Percentiles rank a stretch among this genome's conserved stretches.
These are phyloP conservation scores for Polygonum maritimum DNA, from an alignment of 148 eudicot species.

Conservation along the genomic window DNA sequence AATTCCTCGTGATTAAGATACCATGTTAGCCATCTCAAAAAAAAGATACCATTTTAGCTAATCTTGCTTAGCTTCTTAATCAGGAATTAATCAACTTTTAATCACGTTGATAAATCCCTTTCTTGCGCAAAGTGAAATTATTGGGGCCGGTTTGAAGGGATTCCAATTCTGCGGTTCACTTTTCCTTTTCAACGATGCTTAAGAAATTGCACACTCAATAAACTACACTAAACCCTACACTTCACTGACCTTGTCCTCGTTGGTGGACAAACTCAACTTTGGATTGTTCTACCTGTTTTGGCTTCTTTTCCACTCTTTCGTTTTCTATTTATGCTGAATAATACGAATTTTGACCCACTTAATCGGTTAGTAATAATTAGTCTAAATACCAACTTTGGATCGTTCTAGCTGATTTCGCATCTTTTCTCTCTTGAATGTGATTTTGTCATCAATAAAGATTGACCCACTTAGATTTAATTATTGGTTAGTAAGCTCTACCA, in stretches of 20 bases:
- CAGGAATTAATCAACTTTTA: background rate
- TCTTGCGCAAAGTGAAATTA: background rate
- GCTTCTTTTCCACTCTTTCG: background rate
- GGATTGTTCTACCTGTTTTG: background rate
- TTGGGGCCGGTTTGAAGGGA: background rate
- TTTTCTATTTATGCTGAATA: background rate
- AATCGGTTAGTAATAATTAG: background rate
- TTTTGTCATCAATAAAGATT: background rate
- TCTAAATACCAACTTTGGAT: background rate
- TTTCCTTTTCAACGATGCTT: background rate
- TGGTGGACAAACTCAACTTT: background rate
- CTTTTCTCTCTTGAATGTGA: background rate
- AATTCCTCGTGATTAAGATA: background rate
- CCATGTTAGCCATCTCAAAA: background rate
- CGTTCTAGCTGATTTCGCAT: background rate
- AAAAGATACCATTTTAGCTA: background rate
- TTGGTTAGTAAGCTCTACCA: background rate
- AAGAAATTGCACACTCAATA: background rate
- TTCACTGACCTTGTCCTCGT: background rate
- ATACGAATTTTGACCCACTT: background rate
- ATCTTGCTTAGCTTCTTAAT: background rate
- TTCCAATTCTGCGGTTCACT: background rate
- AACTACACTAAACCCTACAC: background rate
- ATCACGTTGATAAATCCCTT: conserved; percentile 8
- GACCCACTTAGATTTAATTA: background rate